Evolutionary conservation across 768 basidiomycete species (phyloP).

Genomic region (Lenzites betulinus): DNA sequence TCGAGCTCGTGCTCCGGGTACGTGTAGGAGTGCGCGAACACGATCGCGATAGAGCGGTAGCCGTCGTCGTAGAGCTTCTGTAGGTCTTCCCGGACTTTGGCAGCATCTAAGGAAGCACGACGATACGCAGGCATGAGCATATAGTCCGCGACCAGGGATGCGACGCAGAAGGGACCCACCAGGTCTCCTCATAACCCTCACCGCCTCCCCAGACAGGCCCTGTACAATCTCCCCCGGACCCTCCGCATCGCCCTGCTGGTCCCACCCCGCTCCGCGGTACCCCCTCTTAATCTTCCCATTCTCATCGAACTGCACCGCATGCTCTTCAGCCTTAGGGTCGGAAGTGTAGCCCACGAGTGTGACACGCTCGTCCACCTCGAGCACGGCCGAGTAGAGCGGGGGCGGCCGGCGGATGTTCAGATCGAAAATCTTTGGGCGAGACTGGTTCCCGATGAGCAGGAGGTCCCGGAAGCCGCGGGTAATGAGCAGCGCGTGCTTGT

Average conservation of each 20-base stretch:
- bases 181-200: conserved; percentile 76
- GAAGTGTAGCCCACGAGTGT: conserved; percentile 93
- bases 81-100: conserved; percentile 56
- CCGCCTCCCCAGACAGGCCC: conserved; percentile 89
- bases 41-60: conserved; percentile 86
- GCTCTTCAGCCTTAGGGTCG: conserved; percentile 77
- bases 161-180: conserved; percentile 39
- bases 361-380: conserved; percentile 88
- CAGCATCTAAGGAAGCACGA: conserved; percentile 25
- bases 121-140: too few species aligned
- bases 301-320: conserved; percentile 77
- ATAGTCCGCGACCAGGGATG: background rate
- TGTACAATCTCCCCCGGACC: conserved; percentile 78
- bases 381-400: conserved; percentile 75
- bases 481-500: conserved; percentile 87
- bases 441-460: conserved; percentile 91
- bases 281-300: conserved; percentile 64
- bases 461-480: conserved; percentile 92
- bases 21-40: conserved; percentile 90
- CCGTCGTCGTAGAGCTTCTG: conserved; percentile 75
- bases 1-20: conserved; percentile 82
- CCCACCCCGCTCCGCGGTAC: conserved; percentile 80
- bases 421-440: conserved; percentile 93
- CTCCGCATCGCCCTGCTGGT: conserved; percentile 67
- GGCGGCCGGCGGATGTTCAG: conserved; percentile 80